A percentile compares a stretch with the other conserved stretches of the same genome.
Conservation (phyloP, 2,329 filamentous ascomycete genomes). For the Talaromyces funiculosus region DNA sequence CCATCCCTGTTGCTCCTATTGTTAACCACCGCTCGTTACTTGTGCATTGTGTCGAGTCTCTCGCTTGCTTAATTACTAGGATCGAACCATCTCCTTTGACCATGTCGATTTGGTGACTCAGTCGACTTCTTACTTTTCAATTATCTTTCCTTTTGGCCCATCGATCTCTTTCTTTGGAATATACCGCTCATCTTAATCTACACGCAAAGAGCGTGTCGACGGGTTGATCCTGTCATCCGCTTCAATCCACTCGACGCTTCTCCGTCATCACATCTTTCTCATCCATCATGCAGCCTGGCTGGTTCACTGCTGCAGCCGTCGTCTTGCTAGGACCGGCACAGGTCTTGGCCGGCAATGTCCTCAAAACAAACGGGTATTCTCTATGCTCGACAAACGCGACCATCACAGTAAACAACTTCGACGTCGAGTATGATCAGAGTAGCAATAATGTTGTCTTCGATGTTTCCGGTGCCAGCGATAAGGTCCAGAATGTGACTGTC, state of each 20-base stretch:
- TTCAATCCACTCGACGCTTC: slow-evolving; percentile 1
- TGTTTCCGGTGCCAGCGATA: slow-evolving; percentile 68
- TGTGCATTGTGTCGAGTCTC: neutral
- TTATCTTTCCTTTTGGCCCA: neutral
- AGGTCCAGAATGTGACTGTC: slow-evolving; percentile 74
- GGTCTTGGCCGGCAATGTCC: slow-evolving; percentile 62
- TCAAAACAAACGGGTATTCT: slow-evolving; percentile 75
- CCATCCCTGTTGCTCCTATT: neutral
- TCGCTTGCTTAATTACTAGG: neutral
- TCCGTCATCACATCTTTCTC: neutral
- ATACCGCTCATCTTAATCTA: slow-evolving; percentile 13
- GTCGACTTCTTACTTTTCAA: neutral
- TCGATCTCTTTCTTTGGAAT: neutral
- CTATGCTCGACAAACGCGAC: slow-evolving; percentile 56
- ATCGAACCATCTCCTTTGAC: neutral
- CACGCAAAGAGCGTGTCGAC: neutral
- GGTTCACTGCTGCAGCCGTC: slow-evolving; percentile 10
- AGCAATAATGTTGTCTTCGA: slow-evolving; percentile 73
- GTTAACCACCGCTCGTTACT: neutral
- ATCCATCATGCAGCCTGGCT: slow-evolving; percentile 10
- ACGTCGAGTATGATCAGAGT: slow-evolving; percentile 73
- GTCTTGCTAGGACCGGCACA: slow-evolving; percentile 19
- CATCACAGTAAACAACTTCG: slow-evolving; percentile 66
- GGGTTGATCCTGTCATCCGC: slow-evolving; percentile 29
- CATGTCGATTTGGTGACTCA: neutral